Base-by-base conservation (phyloP, 345 rosid species). In the Lagerstroemia speciosa region DNA sequence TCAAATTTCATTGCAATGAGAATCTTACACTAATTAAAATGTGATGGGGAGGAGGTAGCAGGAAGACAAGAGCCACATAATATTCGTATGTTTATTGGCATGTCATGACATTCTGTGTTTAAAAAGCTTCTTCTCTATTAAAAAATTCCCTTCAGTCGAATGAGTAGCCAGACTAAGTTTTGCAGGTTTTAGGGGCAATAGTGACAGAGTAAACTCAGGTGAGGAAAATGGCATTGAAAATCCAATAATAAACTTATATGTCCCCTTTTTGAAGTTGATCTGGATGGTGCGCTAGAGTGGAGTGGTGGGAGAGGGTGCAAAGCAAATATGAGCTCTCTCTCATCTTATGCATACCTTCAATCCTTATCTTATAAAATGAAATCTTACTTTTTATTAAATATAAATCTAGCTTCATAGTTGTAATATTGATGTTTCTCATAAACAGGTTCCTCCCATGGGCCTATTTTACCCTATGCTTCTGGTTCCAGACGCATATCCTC, bases 371-470 rank as follows among this genome's bases (percentile, higher is more conserved):
- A 0, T 41, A 41, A 1, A 2, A 41, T 41, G 22, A 52, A 52
- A 52, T 19, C 3, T 1, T 14, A 26, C 32, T 27, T 29, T 57
- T 16, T 16, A 46, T 26, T 26, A 8, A 57, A 57, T 57, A 57
- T 57, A 27, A 50, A 7, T 26, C 17, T n/a, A 7, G 20, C 33
- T 58, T 12, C 4, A 58, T 58, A 26, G 62, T 26, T 14, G 32
- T 30, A 58, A 58, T 26, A 8, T 22, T 58, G 29, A 11, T n/a
- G 45, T 37, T 63, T 65, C 67, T 27, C 31, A 37, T 40, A 26
- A n/a, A 34, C 16, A 91, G 98, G 98, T 94, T 70, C 91, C 97
- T 71, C 95, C 99, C 12, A 89, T 91, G 93, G 97, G 97, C 80
- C 78, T 94, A 80, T 88, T 94, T 82, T 85, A 84, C 71, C 99